A percentile compares a stretch with the other conserved stretches of the same genome.
These are phyloP conservation scores for Salisapilia sapeloensis DNA, from an alignment of 352 stramenopile genomes.

Conservation along the genomic window DNA sequence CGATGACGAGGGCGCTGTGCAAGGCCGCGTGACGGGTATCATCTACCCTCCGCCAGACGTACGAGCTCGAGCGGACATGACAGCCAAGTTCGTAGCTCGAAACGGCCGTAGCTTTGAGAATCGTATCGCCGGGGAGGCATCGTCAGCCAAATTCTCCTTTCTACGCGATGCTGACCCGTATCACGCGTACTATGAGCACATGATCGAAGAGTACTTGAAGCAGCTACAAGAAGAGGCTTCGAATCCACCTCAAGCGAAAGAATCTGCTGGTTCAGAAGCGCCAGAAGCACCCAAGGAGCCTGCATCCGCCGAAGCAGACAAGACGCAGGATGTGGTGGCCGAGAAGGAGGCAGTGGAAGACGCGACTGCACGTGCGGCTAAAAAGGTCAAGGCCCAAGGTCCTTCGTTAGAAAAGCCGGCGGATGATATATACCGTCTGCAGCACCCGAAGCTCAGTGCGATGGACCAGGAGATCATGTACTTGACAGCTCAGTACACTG, in stretches of 20 bases:
- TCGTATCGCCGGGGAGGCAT: slow-evolving; percentile 91
- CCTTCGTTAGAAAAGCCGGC: slow-evolving; percentile 36
- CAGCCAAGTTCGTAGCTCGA: slow-evolving; percentile 95
- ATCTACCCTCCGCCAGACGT: slow-evolving; percentile 98
- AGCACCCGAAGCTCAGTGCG: slow-evolving; percentile 79
- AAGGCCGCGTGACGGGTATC: slow-evolving; percentile 76
- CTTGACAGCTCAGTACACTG: slow-evolving; percentile 96
- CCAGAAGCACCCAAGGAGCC: slow-evolving; percentile 5
- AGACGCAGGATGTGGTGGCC: slow-evolving; percentile 33
- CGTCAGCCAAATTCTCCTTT: slow-evolving; percentile 96
- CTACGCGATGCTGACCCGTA: slow-evolving; percentile 89
- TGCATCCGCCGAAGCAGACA: slow-evolving; percentile 5
- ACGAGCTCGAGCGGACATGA: slow-evolving; percentile 95
- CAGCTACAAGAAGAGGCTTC: slow-evolving; percentile 5
- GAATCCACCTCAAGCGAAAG: neutral
- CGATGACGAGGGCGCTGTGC: slow-evolving; percentile 15
- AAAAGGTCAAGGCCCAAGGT: slow-evolving; percentile 89
- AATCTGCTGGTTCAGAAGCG: slow-evolving; percentile 1
- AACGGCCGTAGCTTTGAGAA: slow-evolving; percentile 96
- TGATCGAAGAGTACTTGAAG: slow-evolving; percentile 79
- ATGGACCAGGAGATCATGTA: slow-evolving; percentile 97
- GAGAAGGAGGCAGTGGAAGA: slow-evolving; percentile 76
- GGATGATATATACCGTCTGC: slow-evolving; percentile 71
- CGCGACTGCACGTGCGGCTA: slow-evolving; percentile 66
- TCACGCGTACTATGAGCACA: slow-evolving; percentile 97